These are phyloP conservation scores for Pseudoturritis turrita DNA, from an alignment of 345 rosid genomes.

Conservation along the genomic window DNA sequence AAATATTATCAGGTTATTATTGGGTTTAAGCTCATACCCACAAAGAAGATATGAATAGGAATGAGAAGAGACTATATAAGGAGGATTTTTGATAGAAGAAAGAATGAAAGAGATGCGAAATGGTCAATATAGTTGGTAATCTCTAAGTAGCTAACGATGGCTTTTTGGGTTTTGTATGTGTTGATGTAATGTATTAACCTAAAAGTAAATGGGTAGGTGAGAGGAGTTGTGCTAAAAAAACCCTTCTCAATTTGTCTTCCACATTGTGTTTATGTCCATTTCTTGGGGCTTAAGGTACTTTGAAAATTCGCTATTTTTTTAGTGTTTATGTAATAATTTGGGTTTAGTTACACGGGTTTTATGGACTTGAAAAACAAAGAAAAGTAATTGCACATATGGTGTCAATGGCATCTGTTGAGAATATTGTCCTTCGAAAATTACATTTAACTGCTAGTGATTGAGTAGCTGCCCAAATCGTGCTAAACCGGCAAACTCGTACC, in stretches of 20 bases:
- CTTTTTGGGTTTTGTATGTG: conserved; percentile 9
- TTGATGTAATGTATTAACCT: conserved; percentile 17
- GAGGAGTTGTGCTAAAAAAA: conserved; percentile 34
- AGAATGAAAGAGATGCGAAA: not conserved
- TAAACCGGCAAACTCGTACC: not conserved
- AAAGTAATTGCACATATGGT: not conserved
- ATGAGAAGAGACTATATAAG: conserved; percentile 21
- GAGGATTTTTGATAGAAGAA: conserved; percentile 24
- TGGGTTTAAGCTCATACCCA: conserved; percentile 17
- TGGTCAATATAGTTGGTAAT: conserved; percentile 51
- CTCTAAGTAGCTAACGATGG: conserved; percentile 42
- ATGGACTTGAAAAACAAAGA: not conserved
- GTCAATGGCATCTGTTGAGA: conserved; percentile 1
- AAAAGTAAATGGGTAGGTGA: conserved; percentile 45
- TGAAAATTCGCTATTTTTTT: not conserved
- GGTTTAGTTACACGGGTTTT: conserved; percentile 1
- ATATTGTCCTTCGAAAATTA: not conserved
- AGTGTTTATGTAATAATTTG: not conserved
- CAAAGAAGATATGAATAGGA: conserved; percentile 24
- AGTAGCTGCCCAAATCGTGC: not conserved
- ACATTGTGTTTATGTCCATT: not conserved
- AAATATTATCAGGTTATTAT: not conserved
- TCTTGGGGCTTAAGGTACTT: conserved; percentile 17
- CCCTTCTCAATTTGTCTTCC: not conserved
- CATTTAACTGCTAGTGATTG: not conserved